Conservation (phyloP, 2,329 filamentous ascomycete species). For the Arthrobotrys sinensis region DNA sequence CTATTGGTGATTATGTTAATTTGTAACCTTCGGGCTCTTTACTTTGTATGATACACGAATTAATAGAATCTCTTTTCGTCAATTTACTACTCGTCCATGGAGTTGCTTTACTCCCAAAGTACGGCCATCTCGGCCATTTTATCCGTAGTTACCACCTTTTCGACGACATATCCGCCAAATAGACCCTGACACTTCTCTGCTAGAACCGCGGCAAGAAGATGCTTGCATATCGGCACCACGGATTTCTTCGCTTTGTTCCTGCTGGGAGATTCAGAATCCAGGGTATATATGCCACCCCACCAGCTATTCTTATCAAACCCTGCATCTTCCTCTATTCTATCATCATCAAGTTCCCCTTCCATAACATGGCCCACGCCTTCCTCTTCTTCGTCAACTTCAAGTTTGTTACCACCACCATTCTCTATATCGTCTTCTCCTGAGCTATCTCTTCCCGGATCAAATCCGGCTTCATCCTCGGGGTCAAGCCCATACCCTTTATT, state of each 20-base stretch:
- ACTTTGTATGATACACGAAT: slow-evolving; percentile 2
- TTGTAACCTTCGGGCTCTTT: background rate
- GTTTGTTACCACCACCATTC: slow-evolving; percentile 62
- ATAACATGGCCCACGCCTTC: no score
- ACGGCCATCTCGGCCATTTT: slow-evolving; percentile 80
- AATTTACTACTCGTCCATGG: background rate
- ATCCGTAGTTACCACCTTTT: slow-evolving; percentile 73
- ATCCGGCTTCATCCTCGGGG: slow-evolving; percentile 64
- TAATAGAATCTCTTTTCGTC: background rate
- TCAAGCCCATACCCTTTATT: slow-evolving; percentile 48
- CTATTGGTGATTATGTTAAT: background rate
- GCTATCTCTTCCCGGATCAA: slow-evolving; percentile 17
- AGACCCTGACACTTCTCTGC: slow-evolving; percentile 76
- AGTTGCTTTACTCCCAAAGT: slow-evolving; percentile 65
- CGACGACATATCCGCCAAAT: slow-evolving; percentile 74
- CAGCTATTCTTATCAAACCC: slow-evolving; percentile 65
- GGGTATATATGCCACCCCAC: slow-evolving; percentile 67
- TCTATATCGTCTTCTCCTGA: slow-evolving; percentile 49
- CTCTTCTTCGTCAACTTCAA: slow-evolving; percentile 44
- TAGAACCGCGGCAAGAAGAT: slow-evolving; percentile 86
- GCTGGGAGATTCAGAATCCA: slow-evolving; percentile 64
- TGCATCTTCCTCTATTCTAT: slow-evolving; percentile 27
- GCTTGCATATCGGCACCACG: slow-evolving; percentile 82
- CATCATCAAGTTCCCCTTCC: slow-evolving; percentile 33
- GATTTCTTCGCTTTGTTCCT: slow-evolving; percentile 63